Evolutionary conservation across 805 yeast species (phyloP), one percentile per base, ranked within the genome.

Genomic region (Vanderwaltozyma verrucispora): DNA sequence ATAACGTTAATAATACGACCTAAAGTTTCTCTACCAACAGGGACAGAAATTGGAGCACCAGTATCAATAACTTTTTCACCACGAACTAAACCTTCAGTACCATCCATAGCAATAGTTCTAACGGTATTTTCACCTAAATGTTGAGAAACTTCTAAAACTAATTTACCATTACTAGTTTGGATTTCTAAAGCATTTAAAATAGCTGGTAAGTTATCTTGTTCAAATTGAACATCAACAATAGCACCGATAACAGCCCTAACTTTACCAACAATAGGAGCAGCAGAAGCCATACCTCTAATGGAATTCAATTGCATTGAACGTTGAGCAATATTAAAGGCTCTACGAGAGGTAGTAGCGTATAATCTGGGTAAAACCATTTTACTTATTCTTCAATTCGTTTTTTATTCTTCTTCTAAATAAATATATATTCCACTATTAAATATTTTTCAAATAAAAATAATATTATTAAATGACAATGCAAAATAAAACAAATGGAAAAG

Each of bases 31-130:
- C 95, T 87, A 67, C 98, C 98, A 53, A 92, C 98, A 58, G 98
- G 98, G 58, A 92, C 94, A 56, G 96, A 80, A 68, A 92, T 92
- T 71, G 98, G 98, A 50, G 95, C 75, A 69, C 98, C 98, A 51
- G 97, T 88, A 75, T 92, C 98, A 51, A 63, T 51, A 60, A 92
- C 98, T 44, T 72, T 40, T 62, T 82, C 80, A 69, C 98, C 98
- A 79, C 98, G 89, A 60, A 87, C 95, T 63, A 92, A 80, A 86
- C 98, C 98, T 72, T 89, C 97, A 58, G 98, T 92, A 85, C 97
- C 97, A 71, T 92, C 98, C 98, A 92, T 92, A 65, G 98, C 97
- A 82, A 92, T 92, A 67, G 98, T 82, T 82, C 98, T 89, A 68
- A 92, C 97, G 59, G 97, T 83, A 84, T 87, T 87, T 77, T 92